Base-by-base conservation (phyloP, 2,329 filamentous ascomycete species). In the Aspergillus sclerotialis region DNA sequence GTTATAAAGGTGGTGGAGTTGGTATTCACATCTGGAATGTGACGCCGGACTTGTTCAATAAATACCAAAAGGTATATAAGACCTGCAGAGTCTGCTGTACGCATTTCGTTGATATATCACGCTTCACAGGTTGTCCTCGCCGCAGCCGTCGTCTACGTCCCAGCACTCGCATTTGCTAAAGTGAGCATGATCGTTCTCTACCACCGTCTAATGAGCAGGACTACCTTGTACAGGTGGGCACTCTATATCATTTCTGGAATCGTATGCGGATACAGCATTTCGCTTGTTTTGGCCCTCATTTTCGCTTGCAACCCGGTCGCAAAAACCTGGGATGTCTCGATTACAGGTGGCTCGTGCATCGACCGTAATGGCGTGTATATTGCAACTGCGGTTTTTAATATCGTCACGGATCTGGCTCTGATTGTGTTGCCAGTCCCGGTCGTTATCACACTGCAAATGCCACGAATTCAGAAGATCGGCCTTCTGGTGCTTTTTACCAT, bases 131-230 rank as follows among this genome's bases (percentile, higher is more conserved):
- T 37, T 15, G 27, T 48, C 9, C 39, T 49, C 25, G 32, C 39
- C 15, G 44, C 44, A 9, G 40, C 42, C 4, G 28, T 50, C 9
- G 32, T 50, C 29, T 52, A 52, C 32, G 38, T 52, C 7, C 44
- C 47, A 3, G 39, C 43, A 13, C 44, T 52, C 8, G 44, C 37
- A 11, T 40, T 49, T 24, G 49, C 49, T 27, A 52, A 52, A 36
- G 33, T 44, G 24, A 42, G 35, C 27, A 43, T 52, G 3, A 40
- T 52, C 7, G 46, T 52, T 24, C 46, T 52, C 27, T 52, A 50
- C 34, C 38, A 46, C 33, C 47, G 46, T 6, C 42, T 52, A 6
- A 28, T 49, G 21, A 31, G 36, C 28, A 38, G 31, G 24, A 35
- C 43, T 6, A 7, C 19, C 0, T 2, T 35, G 5, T 52, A 44